phyloP scores from a whole-genome alignment of 2,329 filamentous ascomycete genomes.

The Alternaria gaisen region DNA sequence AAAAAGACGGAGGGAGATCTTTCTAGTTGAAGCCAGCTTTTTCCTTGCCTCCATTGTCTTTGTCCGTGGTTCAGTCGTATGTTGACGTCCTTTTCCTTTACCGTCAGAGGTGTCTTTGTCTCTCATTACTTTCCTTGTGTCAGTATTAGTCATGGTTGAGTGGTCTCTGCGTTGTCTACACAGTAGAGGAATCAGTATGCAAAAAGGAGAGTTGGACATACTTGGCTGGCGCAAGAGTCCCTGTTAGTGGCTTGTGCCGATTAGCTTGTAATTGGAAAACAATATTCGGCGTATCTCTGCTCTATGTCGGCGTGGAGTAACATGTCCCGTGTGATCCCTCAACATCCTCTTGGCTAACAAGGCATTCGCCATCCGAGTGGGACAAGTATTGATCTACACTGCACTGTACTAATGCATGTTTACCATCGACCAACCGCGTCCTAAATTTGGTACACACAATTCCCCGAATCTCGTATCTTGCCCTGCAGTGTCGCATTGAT shows the following conservation, averaged over 20 bases:
- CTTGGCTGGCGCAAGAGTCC: slow-evolving; percentile 43
- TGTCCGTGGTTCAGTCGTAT: slow-evolving; percentile 34
- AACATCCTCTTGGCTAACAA: neutral
- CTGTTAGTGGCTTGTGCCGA: slow-evolving; percentile 29
- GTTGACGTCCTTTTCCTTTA: slow-evolving; percentile 35
- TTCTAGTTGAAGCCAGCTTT: slow-evolving; percentile 35
- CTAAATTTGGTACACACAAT: slow-evolving; percentile 16
- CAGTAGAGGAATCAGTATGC: slow-evolving; percentile 27
- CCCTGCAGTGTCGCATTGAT: slow-evolving; percentile 10
- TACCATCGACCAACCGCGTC: slow-evolving; percentile 17
- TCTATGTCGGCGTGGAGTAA: neutral
- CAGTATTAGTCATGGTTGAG: slow-evolving; percentile 24
- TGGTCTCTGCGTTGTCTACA: slow-evolving; percentile 22
- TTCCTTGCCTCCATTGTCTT: slow-evolving; percentile 42
- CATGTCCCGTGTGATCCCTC: neutral
- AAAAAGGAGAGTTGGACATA: slow-evolving; percentile 23
- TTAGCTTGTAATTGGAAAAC: slow-evolving; percentile 45
- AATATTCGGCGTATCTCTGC: slow-evolving; percentile 23
- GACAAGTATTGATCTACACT: slow-evolving; percentile 1
- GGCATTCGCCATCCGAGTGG: neutral
- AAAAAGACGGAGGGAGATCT: slow-evolving; percentile 26
- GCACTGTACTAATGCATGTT: slow-evolving; percentile 3
- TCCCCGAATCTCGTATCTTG: slow-evolving; percentile 9
- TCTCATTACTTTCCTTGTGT: slow-evolving; percentile 34
- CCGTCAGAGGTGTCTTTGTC: slow-evolving; percentile 27